Percentiles rank a stretch among this genome's conserved stretches.
Conservation (phyloP, 2,329 filamentous ascomycete species). For the Trichoderma sp. region DNA sequence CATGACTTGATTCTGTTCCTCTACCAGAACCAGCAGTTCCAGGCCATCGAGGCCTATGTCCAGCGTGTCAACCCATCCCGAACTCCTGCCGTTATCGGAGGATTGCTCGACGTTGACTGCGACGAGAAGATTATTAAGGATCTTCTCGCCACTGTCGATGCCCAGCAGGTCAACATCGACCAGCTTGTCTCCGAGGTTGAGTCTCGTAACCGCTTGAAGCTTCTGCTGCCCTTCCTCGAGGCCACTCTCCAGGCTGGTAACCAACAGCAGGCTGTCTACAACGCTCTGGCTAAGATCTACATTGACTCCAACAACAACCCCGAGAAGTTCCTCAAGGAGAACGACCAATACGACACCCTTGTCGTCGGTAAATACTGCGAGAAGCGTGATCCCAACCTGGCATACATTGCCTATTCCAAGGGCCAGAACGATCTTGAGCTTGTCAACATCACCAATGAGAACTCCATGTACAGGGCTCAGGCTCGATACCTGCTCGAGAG, state of each 20-base stretch:
- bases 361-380: conserved; percentile 97
- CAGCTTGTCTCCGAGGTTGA: conserved; percentile 95
- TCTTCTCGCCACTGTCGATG: conserved; percentile 80
- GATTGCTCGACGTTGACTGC: conserved; percentile 93
- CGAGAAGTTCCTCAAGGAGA: conserved; percentile 96
- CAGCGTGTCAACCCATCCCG: conserved; percentile 92
- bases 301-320: conserved; percentile 99
- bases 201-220: conserved; percentile 90
- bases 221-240: conserved; percentile 94
- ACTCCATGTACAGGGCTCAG: conserved; percentile 99
- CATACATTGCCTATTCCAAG: conserved; percentile 93
- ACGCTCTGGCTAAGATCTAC: conserved; percentile 98
- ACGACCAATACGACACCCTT: conserved; percentile 92
- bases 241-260: conserved; percentile 85
- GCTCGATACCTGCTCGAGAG: conserved; percentile 92
- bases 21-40: conserved; percentile 99
- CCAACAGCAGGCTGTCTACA: conserved; percentile 95
- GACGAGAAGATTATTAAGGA: conserved; percentile 96
- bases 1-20: conserved; percentile 95
- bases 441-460: conserved; percentile 98
- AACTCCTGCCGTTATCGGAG: conserved; percentile 90
- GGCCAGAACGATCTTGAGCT: conserved; percentile 97
- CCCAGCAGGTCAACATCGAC: conserved; percentile 85
- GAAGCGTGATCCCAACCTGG: conserved; percentile 95
- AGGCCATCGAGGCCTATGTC: conserved; percentile 97